phyloP scores from a whole-genome alignment of 495 filamentous ascomycete genomes.

The Penicillium tannophilum region DNA sequence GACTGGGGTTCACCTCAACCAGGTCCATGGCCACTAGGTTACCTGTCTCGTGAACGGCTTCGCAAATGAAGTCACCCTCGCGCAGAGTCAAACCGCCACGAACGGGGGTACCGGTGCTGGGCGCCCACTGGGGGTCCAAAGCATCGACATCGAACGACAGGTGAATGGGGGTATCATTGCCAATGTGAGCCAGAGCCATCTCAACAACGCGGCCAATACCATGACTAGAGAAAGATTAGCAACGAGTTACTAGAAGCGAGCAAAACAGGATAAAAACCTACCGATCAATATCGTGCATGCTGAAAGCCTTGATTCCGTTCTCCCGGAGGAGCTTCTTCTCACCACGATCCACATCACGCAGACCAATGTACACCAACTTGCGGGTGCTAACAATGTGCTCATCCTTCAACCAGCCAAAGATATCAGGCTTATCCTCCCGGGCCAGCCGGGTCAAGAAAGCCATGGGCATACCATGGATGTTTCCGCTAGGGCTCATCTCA shows the following conservation, averaged over 20 bases:
- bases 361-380: constrained; percentile 96
- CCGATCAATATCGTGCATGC: constrained; percentile 97
- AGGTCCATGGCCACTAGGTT: constrained; percentile 90
- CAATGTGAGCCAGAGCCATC: constrained; percentile 94
- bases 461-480: constrained; percentile 98
- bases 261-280: constrained; percentile 32
- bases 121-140: constrained; percentile 93
- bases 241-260: neutral
- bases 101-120: constrained; percentile 93
- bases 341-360: constrained; percentile 86
- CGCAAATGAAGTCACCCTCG: constrained; percentile 97
- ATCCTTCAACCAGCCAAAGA: constrained; percentile 85
- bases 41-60: constrained; percentile 92
- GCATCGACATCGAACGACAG: constrained; percentile 97
- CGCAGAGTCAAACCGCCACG: constrained; percentile 92
- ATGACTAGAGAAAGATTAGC: constrained; percentile 50
- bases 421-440: constrained; percentile 64
- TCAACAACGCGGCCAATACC: constrained; percentile 97
- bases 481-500: constrained; percentile 84
- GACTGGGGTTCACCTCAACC: constrained; percentile 92
- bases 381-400: constrained; percentile 65
- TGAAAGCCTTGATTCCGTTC: constrained; percentile 91
- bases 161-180: constrained; percentile 91
- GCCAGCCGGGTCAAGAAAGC: constrained; percentile 87
- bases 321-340: constrained; percentile 91